phyloP scores from a whole-genome alignment of 2,329 filamentous ascomycete species.

The Phaeosphaeriaceae sp. region DNA sequence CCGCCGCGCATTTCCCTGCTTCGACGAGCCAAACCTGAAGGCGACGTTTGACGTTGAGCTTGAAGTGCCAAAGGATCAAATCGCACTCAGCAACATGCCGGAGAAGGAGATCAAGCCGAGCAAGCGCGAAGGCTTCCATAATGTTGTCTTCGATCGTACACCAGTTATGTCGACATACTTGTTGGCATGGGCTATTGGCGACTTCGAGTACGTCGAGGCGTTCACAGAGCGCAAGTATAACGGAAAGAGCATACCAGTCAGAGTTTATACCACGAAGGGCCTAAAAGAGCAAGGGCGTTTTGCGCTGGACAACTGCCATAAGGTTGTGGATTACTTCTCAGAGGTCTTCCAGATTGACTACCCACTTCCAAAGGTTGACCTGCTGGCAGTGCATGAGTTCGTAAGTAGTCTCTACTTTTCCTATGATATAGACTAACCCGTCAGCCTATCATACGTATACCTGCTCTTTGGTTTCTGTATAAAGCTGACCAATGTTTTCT shows the following conservation, averaged over 20 bases:
- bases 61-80: conserved; percentile 86
- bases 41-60: conserved; percentile 94
- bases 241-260: conserved; percentile 86
- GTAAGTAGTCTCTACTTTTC: conserved; percentile 57
- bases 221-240: conserved; percentile 90
- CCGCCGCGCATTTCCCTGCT: conserved; percentile 93
- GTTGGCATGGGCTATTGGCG: conserved; percentile 91
- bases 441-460: conserved; percentile 53
- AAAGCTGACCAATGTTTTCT: conserved; percentile 51
- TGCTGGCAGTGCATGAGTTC: conserved; percentile 95
- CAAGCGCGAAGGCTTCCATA: conserved; percentile 72
- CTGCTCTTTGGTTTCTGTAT: conserved; percentile 16
- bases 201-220: conserved; percentile 95
- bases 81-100: conserved; percentile 95
- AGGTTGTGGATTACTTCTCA: conserved; percentile 95
- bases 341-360: conserved; percentile 90
- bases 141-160: conserved; percentile 88
- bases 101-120: conserved; percentile 77
- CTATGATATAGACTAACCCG: conserved; percentile 25
- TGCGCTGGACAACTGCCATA: conserved; percentile 88
- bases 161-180: conserved; percentile 97
- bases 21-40: conserved; percentile 97
- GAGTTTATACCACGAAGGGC: conserved; percentile 95
- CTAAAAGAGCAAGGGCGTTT: conserved; percentile 90
- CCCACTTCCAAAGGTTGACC: conserved; percentile 91